Evolutionary conservation across 2,329 filamentous ascomycete species (phyloP).

Genomic region (Colletotrichum agaves): DNA sequence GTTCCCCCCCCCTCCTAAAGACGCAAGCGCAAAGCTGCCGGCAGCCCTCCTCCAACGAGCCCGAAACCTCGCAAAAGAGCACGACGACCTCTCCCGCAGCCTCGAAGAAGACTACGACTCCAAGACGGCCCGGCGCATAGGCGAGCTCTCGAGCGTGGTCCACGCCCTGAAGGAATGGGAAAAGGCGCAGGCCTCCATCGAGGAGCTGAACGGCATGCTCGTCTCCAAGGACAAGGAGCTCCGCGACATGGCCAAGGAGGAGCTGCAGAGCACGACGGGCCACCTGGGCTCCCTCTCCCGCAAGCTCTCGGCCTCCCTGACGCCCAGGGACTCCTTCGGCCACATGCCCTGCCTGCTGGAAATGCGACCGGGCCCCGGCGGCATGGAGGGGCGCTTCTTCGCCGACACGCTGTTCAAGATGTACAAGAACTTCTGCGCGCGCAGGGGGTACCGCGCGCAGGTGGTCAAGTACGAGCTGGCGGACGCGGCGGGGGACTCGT

Average conservation of each 20-base stretch:
- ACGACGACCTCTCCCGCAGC: conserved; percentile 62
- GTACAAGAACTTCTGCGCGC: conserved; percentile 84
- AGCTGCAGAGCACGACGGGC: conserved; percentile 74
- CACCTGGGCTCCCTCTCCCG: conserved; percentile 72
- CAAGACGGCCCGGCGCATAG: conserved; percentile 67
- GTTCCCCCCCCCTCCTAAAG: conserved; percentile 35
- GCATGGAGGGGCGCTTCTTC: conserved; percentile 91
- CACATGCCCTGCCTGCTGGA: conserved; percentile 91
- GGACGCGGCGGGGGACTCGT: conserved; percentile 69
- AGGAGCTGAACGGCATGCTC: conserved; percentile 64
- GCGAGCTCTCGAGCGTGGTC: conserved; percentile 69
- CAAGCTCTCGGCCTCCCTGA: conserved; percentile 79
- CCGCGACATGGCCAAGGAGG: conserved; percentile 80
- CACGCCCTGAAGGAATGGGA: conserved; percentile 70
- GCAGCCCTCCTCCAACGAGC: conserved; percentile 70
- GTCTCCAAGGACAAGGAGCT: conserved; percentile 74
- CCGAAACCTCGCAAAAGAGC: conserved; percentile 65
- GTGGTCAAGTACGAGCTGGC: conserved; percentile 84
- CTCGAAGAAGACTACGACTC: conserved; percentile 67
- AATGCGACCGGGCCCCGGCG: conserved; percentile 90
- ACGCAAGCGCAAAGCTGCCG: conserved; percentile 53
- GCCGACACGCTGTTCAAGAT: conserved; percentile 88
- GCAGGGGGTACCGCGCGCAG: conserved; percentile 71
- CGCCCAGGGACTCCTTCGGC: conserved; percentile 90
- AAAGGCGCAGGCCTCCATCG: conserved; percentile 60